Conservation (phyloP, 139 green algal genomes). For the Trebouxia sp. region DNA sequence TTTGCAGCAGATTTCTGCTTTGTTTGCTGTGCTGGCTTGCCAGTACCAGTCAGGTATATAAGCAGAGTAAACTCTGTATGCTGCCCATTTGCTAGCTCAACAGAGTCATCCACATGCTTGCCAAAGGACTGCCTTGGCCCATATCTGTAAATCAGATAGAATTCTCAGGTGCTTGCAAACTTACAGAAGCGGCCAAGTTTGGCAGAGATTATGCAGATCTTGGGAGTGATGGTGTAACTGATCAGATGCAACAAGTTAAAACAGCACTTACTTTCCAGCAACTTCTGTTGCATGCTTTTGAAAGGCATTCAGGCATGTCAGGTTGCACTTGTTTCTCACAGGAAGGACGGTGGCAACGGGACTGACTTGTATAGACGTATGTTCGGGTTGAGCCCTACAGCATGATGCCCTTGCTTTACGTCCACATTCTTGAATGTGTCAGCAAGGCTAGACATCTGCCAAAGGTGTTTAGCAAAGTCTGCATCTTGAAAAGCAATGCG, state of each 20-base stretch:
- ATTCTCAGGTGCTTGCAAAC: too few relatives aligned
- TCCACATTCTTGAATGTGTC: conserved; percentile 25
- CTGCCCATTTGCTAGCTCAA: conserved; percentile 28
- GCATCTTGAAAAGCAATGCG: conserved; percentile 44
- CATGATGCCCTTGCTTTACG: conserved; percentile 30
- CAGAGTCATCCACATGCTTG: conserved; percentile 66
- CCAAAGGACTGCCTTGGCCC: conserved; percentile 56
- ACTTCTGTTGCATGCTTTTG: too few relatives aligned
- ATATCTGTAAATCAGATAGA: conserved; percentile 58
- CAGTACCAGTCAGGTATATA: conserved; percentile 59
- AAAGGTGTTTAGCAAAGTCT: conserved; percentile 34
- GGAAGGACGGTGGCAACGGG: too few relatives aligned
- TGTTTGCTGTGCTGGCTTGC: not conserved
- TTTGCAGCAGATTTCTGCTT: not conserved
- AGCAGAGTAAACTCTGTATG: conserved; percentile 67
- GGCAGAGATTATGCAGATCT: too few relatives aligned
- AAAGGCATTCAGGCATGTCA: not conserved
- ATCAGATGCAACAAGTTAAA: too few relatives aligned
- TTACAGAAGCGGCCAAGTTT: too few relatives aligned
- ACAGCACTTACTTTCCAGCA: too few relatives aligned
- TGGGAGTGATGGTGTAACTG: too few relatives aligned
- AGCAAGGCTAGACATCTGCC: conserved; percentile 43
- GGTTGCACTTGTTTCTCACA: not conserved
- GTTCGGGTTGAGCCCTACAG: conserved; percentile 61
- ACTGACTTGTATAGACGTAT: conserved; percentile 66